These are phyloP conservation scores for Arthrobotrys megalospora DNA, from an alignment of 2,329 filamentous ascomycete genomes.

Conservation along the genomic window DNA sequence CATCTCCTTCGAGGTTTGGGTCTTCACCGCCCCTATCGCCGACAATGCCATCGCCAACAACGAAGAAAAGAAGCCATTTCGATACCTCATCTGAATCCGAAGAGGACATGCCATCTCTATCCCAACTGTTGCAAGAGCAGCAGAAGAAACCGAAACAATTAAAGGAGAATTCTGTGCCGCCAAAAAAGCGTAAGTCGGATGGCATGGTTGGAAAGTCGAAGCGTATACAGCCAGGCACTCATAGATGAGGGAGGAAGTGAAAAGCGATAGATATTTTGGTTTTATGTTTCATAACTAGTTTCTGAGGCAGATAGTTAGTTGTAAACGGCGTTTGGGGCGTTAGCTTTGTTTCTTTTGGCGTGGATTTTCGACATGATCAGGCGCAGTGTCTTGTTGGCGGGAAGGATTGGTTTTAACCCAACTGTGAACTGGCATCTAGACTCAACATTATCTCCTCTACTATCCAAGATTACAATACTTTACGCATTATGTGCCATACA, in stretches of 20 bases:
- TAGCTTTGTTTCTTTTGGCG: no score
- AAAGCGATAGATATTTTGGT: not conserved
- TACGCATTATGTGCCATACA: no score
- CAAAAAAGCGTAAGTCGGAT: conserved; percentile 52
- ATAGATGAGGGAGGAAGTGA: conserved; percentile 1
- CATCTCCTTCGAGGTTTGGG: conserved; percentile 37
- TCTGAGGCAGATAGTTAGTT: no score
- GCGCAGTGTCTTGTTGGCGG: no score
- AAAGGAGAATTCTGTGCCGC: conserved; percentile 44
- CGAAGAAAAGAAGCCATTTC: not conserved
- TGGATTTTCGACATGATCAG: no score
- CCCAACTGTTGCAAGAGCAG: conserved; percentile 44
- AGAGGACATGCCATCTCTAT: conserved; percentile 57
- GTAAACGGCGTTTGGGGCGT: no score
- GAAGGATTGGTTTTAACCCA: no score
- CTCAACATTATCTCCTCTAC: no score
- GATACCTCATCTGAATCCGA: conserved; percentile 30
- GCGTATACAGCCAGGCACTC: conserved; percentile 6
- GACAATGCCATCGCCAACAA: not conserved
- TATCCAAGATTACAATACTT: no score
- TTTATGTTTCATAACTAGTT: no score
- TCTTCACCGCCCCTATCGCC: conserved; percentile 36
- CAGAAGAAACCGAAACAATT: conserved; percentile 1
- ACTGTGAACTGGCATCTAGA: no score
- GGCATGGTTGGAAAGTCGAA: conserved; percentile 19